phyloP scores from a whole-genome alignment of 2,329 filamentous ascomycete genomes.

The Sporothrix pallida region DNA sequence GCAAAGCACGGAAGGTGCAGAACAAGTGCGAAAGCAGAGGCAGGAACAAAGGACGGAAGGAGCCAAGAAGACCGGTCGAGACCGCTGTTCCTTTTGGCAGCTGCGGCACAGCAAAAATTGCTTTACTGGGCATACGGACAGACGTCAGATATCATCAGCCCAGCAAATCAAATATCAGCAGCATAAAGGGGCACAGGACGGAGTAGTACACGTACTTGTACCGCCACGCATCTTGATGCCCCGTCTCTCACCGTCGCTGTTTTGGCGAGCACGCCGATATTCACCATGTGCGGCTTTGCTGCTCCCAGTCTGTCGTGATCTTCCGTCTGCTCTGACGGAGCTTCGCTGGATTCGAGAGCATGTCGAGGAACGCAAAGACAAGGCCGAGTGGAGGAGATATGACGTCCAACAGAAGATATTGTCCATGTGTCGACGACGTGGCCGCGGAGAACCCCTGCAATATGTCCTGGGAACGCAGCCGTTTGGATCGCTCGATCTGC shows the following conservation, averaged over 20 bases:
- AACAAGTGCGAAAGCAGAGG: not conserved
- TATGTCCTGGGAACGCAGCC: constrained; percentile 88
- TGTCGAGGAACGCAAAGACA: not conserved
- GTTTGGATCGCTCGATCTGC: constrained; percentile 82
- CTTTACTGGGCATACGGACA: not conserved
- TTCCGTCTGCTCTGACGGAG: constrained; percentile 70
- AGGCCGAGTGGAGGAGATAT: not conserved
- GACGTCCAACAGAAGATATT: constrained; percentile 40
- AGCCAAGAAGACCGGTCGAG: constrained; percentile 11
- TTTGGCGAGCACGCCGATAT: constrained; percentile 59
- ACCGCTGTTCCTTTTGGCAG: not conserved
- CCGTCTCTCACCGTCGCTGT: constrained; percentile 63
- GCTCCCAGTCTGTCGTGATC: constrained; percentile 66
- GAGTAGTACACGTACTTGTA: too few relatives aligned
- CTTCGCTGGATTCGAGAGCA: constrained; percentile 68
- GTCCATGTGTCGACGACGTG: constrained; percentile 56
- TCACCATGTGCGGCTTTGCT: constrained; percentile 65
- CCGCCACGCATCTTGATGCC: constrained; percentile 56
- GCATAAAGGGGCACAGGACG: not conserved
- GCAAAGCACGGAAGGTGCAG: constrained; percentile 11
- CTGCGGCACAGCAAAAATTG: not conserved
- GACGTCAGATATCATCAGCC: not conserved
- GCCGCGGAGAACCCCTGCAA: constrained; percentile 77
- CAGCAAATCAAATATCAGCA: too few relatives aligned
- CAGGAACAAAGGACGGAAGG: not conserved